These are phyloP conservation scores for Elongisporangium senticosum DNA, from an alignment of 352 stramenopile species.

Conservation along the genomic window DNA sequence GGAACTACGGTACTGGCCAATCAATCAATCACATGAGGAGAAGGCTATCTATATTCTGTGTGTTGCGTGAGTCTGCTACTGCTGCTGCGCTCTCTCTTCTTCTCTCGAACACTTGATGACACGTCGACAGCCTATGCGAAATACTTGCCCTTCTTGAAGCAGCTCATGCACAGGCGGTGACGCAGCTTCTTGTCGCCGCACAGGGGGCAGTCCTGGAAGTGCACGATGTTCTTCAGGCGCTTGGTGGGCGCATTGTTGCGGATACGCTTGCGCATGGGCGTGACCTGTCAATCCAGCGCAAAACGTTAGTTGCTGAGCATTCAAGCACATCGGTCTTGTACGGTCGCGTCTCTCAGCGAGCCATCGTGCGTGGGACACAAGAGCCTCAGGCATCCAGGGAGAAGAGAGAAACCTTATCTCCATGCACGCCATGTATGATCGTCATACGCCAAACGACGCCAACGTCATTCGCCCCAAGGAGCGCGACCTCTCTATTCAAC, in stretches of 20 bases:
- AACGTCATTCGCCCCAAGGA: not conserved
- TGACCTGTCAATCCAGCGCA: conserved; percentile 46
- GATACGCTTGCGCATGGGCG: conserved; percentile 82
- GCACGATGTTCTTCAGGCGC: conserved; percentile 88
- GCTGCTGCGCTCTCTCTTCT: conserved; percentile 3
- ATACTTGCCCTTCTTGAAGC: conserved; percentile 90
- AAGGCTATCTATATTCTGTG: not conserved
- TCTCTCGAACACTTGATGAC: not conserved
- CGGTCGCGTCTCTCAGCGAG: not conserved
- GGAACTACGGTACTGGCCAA: not conserved
- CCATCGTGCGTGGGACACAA: not conserved
- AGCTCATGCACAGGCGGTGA: conserved; percentile 87
- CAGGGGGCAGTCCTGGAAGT: conserved; percentile 81
- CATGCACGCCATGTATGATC: not conserved
- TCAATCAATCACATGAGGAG: not conserved
- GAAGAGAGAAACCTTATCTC: not conserved
- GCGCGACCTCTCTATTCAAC: not conserved
- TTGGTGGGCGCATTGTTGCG: conserved; percentile 85
- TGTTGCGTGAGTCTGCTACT: conserved; percentile 7
- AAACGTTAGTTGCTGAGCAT: conserved; percentile 3
- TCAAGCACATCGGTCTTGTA: not conserved
- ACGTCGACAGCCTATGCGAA: conserved; percentile 51
- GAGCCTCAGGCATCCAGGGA: not conserved
- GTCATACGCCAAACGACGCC: not conserved
- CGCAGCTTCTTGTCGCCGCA: conserved; percentile 86